Evolutionary conservation across 306 rosid genomes (phyloP), one percentile per base, ranked within the genome.

Genomic region (Cicer cuneatum): DNA sequence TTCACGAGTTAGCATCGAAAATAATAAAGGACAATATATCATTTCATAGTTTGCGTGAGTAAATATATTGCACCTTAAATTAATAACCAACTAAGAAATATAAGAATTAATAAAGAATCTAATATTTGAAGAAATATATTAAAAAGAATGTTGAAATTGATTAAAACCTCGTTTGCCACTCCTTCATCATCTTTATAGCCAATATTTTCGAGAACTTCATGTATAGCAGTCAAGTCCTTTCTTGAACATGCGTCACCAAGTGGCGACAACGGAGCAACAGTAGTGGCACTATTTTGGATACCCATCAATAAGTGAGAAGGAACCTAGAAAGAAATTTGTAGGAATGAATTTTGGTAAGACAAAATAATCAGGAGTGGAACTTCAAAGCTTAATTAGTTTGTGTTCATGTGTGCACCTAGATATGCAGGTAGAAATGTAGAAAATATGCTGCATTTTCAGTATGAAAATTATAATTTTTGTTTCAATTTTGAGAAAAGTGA

Each of bases 161-260:
- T 42, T 58, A 40, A 58, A 42, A 91, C 92, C 92, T 91, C 94
- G 65, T 89, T 91, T 60, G 87, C 38, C 76, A 87, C 90, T 83
- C 92, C 89, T 79, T 85, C 97, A 53, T 91, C 93, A 72, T 90
- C 90, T 80, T 87, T 91, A 60, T 91, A 89, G 87, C 94, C 84
- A 58, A 83, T 40, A 43, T 49, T 87, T 29, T 89, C 88, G 65
- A 91, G 79, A 85, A 91, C 81, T 85, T 91, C 94, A 67, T 89
- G 94, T 41, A 91, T 70, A 59, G 92, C 89, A 72, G 97, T 89
- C 82, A 91, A 78, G 82, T 89, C 90, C 82, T 83, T 89, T 86
- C 97, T 89, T 69, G 83, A 78, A 84, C 94, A 91, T 69, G 97
- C 94, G 77, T 89, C 92, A 64, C 97, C 94, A 51, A 89, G 86